phyloP scores from a whole-genome alignment of 805 yeast species.

The Candida pseudoglaebosa region DNA sequence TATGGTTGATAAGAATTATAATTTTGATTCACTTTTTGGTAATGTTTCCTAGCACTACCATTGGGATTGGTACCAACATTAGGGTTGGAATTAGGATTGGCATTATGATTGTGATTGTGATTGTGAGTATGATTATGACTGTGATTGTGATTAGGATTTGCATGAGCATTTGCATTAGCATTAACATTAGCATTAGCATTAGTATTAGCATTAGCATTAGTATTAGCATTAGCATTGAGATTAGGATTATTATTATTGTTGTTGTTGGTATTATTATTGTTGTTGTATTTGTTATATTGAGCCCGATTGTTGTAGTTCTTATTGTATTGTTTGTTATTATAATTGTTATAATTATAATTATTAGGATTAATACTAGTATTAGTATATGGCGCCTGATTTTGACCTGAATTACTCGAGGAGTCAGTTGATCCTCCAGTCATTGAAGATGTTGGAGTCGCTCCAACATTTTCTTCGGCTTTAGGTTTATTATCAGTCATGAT shows the following conservation, averaged over 20 bases:
- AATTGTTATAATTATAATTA: constrained; percentile 6
- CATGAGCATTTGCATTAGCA: no score
- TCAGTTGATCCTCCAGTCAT: constrained; percentile 3
- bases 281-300: constrained; percentile 8
- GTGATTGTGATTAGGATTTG: constrained; percentile 8
- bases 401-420: constrained; percentile 3
- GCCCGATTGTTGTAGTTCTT: constrained; percentile 4
- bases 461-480: constrained; percentile 9
- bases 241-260: constrained; percentile 8
- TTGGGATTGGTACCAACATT: constrained; percentile 4
- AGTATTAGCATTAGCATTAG: constrained; percentile 6
- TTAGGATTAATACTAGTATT: constrained; percentile 7
- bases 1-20: constrained; percentile 9
- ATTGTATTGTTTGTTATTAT: constrained; percentile 3
- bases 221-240: constrained; percentile 8
- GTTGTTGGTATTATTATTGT: constrained; percentile 4
- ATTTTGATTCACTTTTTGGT: constrained; percentile 15
- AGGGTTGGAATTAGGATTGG: constrained; percentile 6
- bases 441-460: constrained; percentile 3
- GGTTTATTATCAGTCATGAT: constrained; percentile 16
- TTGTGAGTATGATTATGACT: constrained; percentile 11
- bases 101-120: constrained; percentile 9
- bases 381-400: constrained; percentile 4
- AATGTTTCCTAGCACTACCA: constrained; percentile 11
- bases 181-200: constrained; percentile 5